Percentiles rank a stretch among this genome's conserved stretches.
Evolutionary conservation across 2,329 filamentous ascomycete genomes (phyloP).

Genomic region (Aspergillus fructus): DNA sequence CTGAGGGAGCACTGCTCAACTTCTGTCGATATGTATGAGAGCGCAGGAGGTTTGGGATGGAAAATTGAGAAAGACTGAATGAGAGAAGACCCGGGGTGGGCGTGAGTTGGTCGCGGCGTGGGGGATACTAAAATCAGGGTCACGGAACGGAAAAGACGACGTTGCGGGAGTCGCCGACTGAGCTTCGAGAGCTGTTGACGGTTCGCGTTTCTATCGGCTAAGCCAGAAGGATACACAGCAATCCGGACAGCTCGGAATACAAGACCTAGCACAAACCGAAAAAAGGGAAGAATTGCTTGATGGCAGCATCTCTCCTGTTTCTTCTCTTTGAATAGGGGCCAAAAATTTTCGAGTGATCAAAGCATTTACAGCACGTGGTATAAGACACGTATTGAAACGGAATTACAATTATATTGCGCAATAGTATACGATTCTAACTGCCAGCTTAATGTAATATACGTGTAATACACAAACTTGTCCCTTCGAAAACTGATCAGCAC

Average conservation of each 20-base stretch:
- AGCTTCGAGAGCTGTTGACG: conserved; percentile 3
- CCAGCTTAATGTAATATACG: neutral
- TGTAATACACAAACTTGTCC: neutral
- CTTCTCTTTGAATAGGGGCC: conserved; percentile 3
- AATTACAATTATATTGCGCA: neutral
- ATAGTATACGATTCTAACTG: neutral
- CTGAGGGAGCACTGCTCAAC: conserved; percentile 25
- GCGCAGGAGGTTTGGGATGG: neutral
- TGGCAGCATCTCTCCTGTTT: neutral
- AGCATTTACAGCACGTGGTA: conserved; percentile 8
- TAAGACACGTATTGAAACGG: neutral
- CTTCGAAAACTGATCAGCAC: neutral
- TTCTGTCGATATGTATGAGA: conserved; percentile 15
- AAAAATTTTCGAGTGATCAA: conserved; percentile 1
- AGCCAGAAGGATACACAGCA: neutral
- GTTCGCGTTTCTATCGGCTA: conserved; percentile 1
- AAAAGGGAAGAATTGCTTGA: neutral
- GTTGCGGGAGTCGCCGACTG: conserved; percentile 16
- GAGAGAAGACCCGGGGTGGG: neutral
- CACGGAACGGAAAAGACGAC: conserved; percentile 15
- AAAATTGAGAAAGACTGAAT: conserved; percentile 1
- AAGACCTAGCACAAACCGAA: neutral
- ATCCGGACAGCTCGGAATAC: neutral
- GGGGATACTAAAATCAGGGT: conserved; percentile 5
- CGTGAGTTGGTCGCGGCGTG: conserved; percentile 2